Conservation (phyloP, 805 yeast species). For the Sugiyamaella mastotermitis region DNA sequence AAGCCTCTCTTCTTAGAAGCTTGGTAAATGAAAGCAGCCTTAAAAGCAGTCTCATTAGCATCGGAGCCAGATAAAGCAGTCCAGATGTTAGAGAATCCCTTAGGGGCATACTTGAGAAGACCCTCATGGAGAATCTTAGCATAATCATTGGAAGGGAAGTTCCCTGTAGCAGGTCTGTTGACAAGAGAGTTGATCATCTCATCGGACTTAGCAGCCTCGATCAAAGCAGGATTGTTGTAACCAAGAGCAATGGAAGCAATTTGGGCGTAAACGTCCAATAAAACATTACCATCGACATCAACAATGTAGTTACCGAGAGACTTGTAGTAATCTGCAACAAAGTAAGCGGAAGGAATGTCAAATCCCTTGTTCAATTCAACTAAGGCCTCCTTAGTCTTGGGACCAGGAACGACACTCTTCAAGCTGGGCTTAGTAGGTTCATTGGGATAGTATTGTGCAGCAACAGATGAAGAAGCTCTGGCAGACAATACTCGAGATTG, state of each 20-base stretch:
- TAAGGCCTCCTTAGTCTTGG: slow-evolving; percentile 50
- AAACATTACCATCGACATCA: slow-evolving; percentile 72
- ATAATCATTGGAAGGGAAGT: slow-evolving; percentile 66
- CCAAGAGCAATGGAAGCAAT: slow-evolving; percentile 83
- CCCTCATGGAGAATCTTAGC: slow-evolving; percentile 45
- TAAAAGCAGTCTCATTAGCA: slow-evolving; percentile 84
- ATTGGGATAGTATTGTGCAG: slow-evolving; percentile 23
- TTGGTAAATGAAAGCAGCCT: slow-evolving; percentile 81
- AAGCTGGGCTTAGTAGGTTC: slow-evolving; percentile 74
- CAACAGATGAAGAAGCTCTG: slow-evolving; percentile 15
- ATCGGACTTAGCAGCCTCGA: slow-evolving; percentile 61
- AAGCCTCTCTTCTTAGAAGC: slow-evolving; percentile 54
- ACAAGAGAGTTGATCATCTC: slow-evolving; percentile 68
- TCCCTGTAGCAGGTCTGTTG: slow-evolving; percentile 81
- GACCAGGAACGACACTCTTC: slow-evolving; percentile 71
- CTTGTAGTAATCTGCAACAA: slow-evolving; percentile 68
- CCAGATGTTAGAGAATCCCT: slow-evolving; percentile 71
- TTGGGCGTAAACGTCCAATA: slow-evolving; percentile 75
- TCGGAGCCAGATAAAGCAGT: slow-evolving; percentile 80
- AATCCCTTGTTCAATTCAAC: slow-evolving; percentile 52
- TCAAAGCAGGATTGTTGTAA: slow-evolving; percentile 74
- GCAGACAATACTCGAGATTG: too few species aligned
- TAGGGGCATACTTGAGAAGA: slow-evolving; percentile 69
- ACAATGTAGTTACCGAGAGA: slow-evolving; percentile 74
- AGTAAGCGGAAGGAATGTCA: slow-evolving; percentile 69